Evolutionary conservation across 345 rosid genomes (phyloP), one percentile per base, ranked within the genome.

Genomic region (Gossypium sturtianum): DNA sequence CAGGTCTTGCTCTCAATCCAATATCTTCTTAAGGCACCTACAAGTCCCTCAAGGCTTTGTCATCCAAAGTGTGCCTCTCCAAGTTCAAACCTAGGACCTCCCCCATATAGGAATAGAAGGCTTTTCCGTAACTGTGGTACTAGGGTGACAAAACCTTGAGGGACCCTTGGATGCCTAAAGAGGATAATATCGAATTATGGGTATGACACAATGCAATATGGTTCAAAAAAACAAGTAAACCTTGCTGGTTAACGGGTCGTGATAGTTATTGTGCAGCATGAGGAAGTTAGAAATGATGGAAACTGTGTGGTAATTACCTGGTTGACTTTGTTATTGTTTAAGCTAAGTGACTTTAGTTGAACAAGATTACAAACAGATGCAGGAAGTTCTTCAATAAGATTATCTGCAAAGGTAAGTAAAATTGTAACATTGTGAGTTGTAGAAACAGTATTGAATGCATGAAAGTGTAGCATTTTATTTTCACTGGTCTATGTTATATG

Each of bases 301-400:
- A 75, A 66, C 7, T 12, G 29, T 6, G 43, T 4, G 16, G 45
- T 8, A 54, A 27, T 6, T 82, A 94, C 98, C 98, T 90, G 87
- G 78, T 80, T 88, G 76, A 94, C 81, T 61, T 81, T 83, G 75
- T 94, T 94, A 74, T 88, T 86, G 86, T 92, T 82, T 63, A 92
- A 82, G 84, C 86, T 82, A 60, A 92, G 89, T 3, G 90, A 92
- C 82, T 92, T 94, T 76, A 94, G 77, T 69, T 92, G 97, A 77
- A 78, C 47, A 60, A 94, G 91, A 84, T 85, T 90, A 86, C 97
- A 87, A 73, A 92, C 81, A 62, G 98, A 90, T 62, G 86, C 83
- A 23, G 98, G 97, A 57, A 94, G 89, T 71, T 86, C 95, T 77
- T 92, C 90, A 23, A 94, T 79, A 56, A 73, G 80, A 80, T 94